These are phyloP conservation scores for Pseudonitzschia delicatissima DNA, from an alignment of 108 stramenopile genomes.

Conservation along the genomic window DNA sequence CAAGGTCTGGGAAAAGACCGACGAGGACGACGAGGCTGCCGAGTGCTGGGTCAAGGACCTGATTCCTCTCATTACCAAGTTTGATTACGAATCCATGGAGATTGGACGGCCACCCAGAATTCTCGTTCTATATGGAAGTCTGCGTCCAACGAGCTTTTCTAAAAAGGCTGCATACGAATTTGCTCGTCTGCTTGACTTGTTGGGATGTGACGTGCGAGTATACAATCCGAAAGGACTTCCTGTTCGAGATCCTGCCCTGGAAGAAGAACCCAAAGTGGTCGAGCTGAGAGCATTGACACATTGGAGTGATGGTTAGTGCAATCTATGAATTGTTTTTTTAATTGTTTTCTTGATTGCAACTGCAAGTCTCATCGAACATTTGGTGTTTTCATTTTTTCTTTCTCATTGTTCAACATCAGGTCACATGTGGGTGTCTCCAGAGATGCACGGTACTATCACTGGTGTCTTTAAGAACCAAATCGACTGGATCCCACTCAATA, in stretches of 20 bases:
- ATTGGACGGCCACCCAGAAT: slow-evolving; percentile 49
- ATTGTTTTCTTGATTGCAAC: background rate
- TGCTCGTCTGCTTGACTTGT: slow-evolving; percentile 48
- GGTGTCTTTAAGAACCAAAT: slow-evolving; percentile 70
- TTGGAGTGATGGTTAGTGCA: slow-evolving; percentile 58
- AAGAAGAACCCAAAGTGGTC: slow-evolving; percentile 51
- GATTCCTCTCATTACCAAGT: slow-evolving; percentile 32
- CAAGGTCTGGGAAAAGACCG: slow-evolving; percentile 17
- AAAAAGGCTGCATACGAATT: slow-evolving; percentile 47
- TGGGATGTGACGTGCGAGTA: slow-evolving; percentile 61
- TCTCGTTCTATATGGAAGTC: slow-evolving; percentile 54
- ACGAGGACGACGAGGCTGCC: background rate
- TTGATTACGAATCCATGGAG: slow-evolving; percentile 39
- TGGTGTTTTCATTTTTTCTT: background rate
- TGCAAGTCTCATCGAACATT: background rate
- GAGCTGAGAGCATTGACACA: slow-evolving; percentile 57
- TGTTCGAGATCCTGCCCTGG: slow-evolving; percentile 54
- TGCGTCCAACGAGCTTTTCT: slow-evolving; percentile 45
- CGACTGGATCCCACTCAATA: slow-evolving; percentile 73
- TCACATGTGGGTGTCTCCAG: slow-evolving; percentile 36
- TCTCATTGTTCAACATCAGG: background rate
- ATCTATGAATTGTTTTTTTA: background rate
- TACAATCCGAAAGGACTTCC: slow-evolving; percentile 60
- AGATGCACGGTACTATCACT: slow-evolving; percentile 70
- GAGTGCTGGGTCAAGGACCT: slow-evolving; percentile 41